A percentile compares a stretch with the other conserved stretches of the same genome.
Evolutionary conservation across 305 asterid genomes (phyloP).

Genomic region (Solanum hybrid): DNA sequence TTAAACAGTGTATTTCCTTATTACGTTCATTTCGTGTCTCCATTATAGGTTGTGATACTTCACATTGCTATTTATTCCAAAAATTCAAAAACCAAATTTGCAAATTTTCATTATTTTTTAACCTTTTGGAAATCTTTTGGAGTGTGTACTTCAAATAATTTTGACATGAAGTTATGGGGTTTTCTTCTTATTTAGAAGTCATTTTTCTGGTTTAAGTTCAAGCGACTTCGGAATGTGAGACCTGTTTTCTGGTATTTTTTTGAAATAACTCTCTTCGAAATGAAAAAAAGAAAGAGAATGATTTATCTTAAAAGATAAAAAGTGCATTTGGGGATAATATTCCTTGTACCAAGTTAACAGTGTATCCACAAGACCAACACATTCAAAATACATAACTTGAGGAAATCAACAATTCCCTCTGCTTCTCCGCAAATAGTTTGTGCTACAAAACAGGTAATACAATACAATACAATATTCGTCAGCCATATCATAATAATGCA

Average conservation of each 20-base stretch:
- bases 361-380: not conserved
- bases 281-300: not conserved
- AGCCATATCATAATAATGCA: not conserved
- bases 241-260: not conserved
- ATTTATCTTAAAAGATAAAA: not conserved
- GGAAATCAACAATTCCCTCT: constrained; percentile 25
- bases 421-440: not conserved
- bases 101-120: not conserved
- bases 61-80: not conserved
- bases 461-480: constrained; percentile 3
- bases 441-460: not conserved
- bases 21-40: not conserved
- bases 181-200: not conserved
- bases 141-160: not conserved
- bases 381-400: constrained; percentile 3
- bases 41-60: not conserved
- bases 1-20: not conserved
- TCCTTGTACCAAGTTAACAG: not conserved
- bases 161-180: not conserved
- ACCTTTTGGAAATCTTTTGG: not conserved
- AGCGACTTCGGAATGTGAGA: not conserved
- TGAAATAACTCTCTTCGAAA: not conserved
- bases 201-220: not conserved
- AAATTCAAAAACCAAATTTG: not conserved
- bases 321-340: not conserved